Conservation (phyloP, 2,329 filamentous ascomycete genomes). For the Aureobasidium lini region DNA sequence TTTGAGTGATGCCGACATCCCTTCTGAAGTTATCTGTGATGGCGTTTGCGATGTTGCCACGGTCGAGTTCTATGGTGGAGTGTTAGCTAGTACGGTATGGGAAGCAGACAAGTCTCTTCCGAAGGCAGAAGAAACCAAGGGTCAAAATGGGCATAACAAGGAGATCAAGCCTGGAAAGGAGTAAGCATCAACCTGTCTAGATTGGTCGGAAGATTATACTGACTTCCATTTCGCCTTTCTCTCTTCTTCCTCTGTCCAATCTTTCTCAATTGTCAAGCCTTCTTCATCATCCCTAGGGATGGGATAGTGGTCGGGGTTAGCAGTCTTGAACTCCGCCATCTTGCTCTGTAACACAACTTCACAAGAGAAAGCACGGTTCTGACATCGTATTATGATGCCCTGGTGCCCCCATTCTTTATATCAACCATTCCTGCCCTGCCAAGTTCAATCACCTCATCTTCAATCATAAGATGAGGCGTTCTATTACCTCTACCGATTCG, state of each 20-base stretch:
- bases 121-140: slow-evolving; percentile 28
- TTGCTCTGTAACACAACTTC: too few species aligned
- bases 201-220: not conserved
- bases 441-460: slow-evolving; percentile 6
- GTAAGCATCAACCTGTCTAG: not conserved
- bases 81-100: not conserved
- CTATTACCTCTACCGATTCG: not conserved
- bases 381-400: too few species aligned
- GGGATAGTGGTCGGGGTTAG: not conserved
- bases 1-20: slow-evolving; percentile 25
- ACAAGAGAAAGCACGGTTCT: too few species aligned
- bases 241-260: slow-evolving; percentile 25
- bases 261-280: slow-evolving; percentile 5
- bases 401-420: not conserved
- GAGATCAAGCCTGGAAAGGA: slow-evolving; percentile 21
- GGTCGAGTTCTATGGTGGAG: slow-evolving; percentile 20
- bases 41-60: slow-evolving; percentile 27
- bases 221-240: slow-evolving; percentile 25
- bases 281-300: not conserved
- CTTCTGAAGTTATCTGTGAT: slow-evolving; percentile 27
- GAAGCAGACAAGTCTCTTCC: slow-evolving; percentile 7
- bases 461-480: not conserved
- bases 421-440: not conserved
- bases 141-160: slow-evolving; percentile 28
- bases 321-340: not conserved